Base-by-base conservation (phyloP, 768 basidiomycete species). In the Pisolithus orientalis region DNA sequence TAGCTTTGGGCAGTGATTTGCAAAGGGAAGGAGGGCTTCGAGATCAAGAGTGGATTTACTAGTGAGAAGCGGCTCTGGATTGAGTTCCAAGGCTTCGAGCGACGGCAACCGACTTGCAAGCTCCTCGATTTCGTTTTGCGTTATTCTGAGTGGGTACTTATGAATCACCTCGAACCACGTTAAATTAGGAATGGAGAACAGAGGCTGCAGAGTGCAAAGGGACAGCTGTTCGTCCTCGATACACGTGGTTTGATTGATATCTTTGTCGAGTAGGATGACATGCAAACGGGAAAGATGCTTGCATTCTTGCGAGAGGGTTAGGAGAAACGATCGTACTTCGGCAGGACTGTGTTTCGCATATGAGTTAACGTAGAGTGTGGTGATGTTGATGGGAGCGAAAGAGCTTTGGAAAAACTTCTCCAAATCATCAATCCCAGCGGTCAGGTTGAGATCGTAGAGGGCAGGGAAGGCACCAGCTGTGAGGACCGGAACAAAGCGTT, bases 291-390 rank as follows among this genome's bases (percentile, higher is more conserved):
- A 68, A 16, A 86, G 69, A n/a, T 66, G 60, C 16, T 69, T 76
- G 51, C 80, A 84, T 42, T 68, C 73, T 27, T 78, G 70, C 5
- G 75, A 66, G 17, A 83, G 59, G 5, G 67, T 65, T n/a, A 58
- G 60, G 38, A 84, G 67, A 46, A 84, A 65, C 0, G 70, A 59
- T 46, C 69, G 68, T 4, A 85, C 52, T 16, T 70, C 61, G 4
- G 66, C 51, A 0, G 80, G 76, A 0, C 70, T 56, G 53, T 81
- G 77, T n/a, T 73, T 58, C 3, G 68, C 57, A 21, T 74, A 69
- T 2, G 78, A 74, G 54, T 81, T 80, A 46, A 84, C 54, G 57
- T 76, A 80, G 6, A 85, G 65, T n/a, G 65, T 65, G 0, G 74
- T 77, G 32, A 85, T 61, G 42, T 76, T 76, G 5, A 60, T 57